A percentile compares a stretch with the other conserved stretches of the same genome.
Evolutionary conservation across 2,329 filamentous ascomycete species (phyloP).

Genomic region (Alternaria longipes): DNA sequence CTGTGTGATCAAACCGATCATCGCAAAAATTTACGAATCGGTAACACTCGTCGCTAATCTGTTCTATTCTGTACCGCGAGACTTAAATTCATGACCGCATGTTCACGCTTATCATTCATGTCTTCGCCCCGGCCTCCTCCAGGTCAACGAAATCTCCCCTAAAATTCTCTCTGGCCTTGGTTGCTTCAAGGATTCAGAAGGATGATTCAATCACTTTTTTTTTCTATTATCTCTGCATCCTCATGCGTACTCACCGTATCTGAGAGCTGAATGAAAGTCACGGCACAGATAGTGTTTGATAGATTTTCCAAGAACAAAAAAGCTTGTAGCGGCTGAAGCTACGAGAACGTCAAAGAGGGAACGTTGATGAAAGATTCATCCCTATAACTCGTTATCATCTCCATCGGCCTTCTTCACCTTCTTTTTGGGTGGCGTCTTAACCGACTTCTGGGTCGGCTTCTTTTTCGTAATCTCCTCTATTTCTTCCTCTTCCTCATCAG

Average conservation of each 20-base stretch:
- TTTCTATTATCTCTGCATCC: too few relatives aligned
- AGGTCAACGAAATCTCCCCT: too few relatives aligned
- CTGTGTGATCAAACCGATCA: too few relatives aligned
- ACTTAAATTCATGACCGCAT: too few relatives aligned
- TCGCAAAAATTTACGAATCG: too few relatives aligned
- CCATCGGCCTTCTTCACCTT: not conserved
- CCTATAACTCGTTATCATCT: too few relatives aligned
- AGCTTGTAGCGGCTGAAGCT: not conserved
- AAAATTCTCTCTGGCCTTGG: too few relatives aligned
- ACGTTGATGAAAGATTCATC: not conserved
- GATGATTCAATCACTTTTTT: too few relatives aligned
- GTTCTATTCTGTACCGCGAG: not conserved
- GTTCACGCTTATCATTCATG: too few relatives aligned
- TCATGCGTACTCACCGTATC: too few relatives aligned
- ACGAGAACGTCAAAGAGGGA: not conserved
- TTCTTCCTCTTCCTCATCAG: not conserved
- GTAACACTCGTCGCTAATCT: not conserved
- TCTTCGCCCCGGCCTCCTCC: too few relatives aligned
- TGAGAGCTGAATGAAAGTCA: not conserved
- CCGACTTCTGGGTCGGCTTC: not conserved
- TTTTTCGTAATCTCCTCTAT: not conserved
- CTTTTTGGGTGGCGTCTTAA: not conserved
- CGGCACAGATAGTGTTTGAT: not conserved
- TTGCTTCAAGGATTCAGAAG: too few relatives aligned
- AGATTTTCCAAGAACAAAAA: not conserved